A percentile compares a stretch with the other conserved stretches of the same genome.
phyloP scores from a whole-genome alignment of 805 yeast species.

The Sugiyamaella marilandica region DNA sequence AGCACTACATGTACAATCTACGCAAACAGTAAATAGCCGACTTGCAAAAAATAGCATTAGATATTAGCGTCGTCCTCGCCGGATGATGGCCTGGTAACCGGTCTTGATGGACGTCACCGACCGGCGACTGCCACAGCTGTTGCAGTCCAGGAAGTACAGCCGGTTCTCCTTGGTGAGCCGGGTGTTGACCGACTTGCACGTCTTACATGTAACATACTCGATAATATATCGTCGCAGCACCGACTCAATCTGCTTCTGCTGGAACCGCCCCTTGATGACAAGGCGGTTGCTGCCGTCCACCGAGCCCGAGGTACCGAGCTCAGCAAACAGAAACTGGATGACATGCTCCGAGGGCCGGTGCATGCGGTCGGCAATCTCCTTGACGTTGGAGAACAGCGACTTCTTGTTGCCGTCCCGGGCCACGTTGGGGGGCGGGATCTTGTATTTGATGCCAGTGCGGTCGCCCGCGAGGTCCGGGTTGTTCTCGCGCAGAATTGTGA shows the following conservation, averaged over 20 bases:
- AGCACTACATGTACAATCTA: too few species aligned
- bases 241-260: slow-evolving; percentile 94
- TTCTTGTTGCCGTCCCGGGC: slow-evolving; percentile 96
- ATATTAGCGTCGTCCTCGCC: slow-evolving; percentile 23
- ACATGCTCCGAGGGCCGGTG: slow-evolving; percentile 97
- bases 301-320: slow-evolving; percentile 98
- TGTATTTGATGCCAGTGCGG: slow-evolving; percentile 82
- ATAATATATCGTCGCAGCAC: slow-evolving; percentile 93
- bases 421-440: slow-evolving; percentile 96
- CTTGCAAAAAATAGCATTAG: too few species aligned
- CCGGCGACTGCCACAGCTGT: slow-evolving; percentile 95
- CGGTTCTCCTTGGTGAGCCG: slow-evolving; percentile 95
- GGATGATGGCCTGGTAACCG: slow-evolving; percentile 88
- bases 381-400: slow-evolving; percentile 93
- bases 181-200: slow-evolving; percentile 97
- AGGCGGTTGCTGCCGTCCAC: slow-evolving; percentile 97
- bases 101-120: slow-evolving; percentile 96
- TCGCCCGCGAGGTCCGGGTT: slow-evolving; percentile 99
- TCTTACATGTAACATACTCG: slow-evolving; percentile 97
- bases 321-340: slow-evolving; percentile 94
- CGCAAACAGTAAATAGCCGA: too few species aligned
- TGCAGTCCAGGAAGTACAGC: slow-evolving; percentile 95
- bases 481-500: slow-evolving; percentile 77
- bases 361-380: slow-evolving; percentile 87
- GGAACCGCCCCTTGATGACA: slow-evolving; percentile 96